These are phyloP conservation scores for Trichoderma pleuroti DNA, from an alignment of 2,329 filamentous ascomycete genomes.

Conservation along the genomic window DNA sequence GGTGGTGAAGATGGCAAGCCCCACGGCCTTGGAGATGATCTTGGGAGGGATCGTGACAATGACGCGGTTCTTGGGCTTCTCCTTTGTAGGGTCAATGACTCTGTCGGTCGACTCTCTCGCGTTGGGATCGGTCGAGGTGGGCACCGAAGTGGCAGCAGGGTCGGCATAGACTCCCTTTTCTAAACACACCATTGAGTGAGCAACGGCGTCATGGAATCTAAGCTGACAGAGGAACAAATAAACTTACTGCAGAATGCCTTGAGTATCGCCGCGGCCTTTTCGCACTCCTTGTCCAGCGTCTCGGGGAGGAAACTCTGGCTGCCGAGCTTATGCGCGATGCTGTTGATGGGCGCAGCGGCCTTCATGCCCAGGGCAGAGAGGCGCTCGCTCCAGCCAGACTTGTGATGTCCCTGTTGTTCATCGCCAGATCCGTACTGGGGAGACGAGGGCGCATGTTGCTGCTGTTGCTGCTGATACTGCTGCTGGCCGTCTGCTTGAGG, in stretches of 20 bases:
- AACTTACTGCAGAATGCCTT: conserved; percentile 77
- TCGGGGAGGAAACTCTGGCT: conserved; percentile 82
- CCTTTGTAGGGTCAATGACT: conserved; percentile 33
- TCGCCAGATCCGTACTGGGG: neutral
- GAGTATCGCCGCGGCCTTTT: conserved; percentile 83
- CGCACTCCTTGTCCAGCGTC: conserved; percentile 80
- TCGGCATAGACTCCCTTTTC: conserved; percentile 53
- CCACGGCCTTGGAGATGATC: conserved; percentile 63
- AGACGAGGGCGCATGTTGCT: neutral
- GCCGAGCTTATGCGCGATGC: conserved; percentile 77
- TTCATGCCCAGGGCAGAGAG: conserved; percentile 37
- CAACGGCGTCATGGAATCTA: neutral
- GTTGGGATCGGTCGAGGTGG: conserved; percentile 33
- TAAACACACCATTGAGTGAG: conserved; percentile 23
- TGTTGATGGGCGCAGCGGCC: conserved; percentile 72
- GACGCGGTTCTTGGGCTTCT: conserved; percentile 45
- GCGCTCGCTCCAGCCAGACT: conserved; percentile 29
- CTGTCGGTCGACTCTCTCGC: conserved; percentile 28
- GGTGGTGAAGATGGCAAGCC: conserved; percentile 69
- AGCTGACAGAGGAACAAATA: neutral
- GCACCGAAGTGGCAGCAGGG: conserved; percentile 26
- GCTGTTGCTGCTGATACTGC: conserved; percentile 11
- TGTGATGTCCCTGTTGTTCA: conserved; percentile 18
- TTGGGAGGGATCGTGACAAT: conserved; percentile 53
- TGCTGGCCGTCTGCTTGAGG: neutral